These are phyloP conservation scores for Toxoplasma gondii DNA, from an alignment of 169 alveolate species.

Conservation along the genomic window DNA sequence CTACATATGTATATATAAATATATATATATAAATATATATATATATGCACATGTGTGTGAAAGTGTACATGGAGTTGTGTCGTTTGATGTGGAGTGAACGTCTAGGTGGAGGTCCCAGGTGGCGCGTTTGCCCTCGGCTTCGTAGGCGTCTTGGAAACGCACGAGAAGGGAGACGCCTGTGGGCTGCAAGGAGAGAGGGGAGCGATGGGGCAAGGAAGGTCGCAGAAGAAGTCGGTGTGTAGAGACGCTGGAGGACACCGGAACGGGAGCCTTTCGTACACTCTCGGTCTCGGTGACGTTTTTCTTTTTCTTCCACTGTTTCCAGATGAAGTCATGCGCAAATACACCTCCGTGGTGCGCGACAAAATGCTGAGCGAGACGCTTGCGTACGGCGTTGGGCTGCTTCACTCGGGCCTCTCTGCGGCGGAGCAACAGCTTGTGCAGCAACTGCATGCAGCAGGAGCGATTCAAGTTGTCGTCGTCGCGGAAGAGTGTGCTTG, in stretches of 20 bases:
- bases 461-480: constrained; percentile 88
- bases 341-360: constrained; percentile 70
- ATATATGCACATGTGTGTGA: neutral
- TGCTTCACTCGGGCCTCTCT: constrained; percentile 86
- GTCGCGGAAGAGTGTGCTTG: constrained; percentile 91
- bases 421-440: constrained; percentile 84
- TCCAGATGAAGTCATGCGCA: constrained; percentile 67
- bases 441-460: constrained; percentile 81
- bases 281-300: neutral
- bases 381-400: constrained; percentile 86
- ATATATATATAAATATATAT: neutral
- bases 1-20: neutral
- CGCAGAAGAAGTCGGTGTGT: too few species aligned
- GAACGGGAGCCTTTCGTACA: too few species aligned
- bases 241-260: too few species aligned
- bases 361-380: constrained; percentile 79
- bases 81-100: too few species aligned
- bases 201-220: too few species aligned
- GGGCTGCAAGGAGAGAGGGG: too few species aligned
- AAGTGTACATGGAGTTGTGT: neutral
- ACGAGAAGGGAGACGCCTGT: neutral
- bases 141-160: neutral
- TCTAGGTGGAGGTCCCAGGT: too few species aligned
- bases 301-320: neutral
- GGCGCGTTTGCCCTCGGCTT: neutral